Conservation (phyloP, 139 green algal species). For the Ostreobium quekettii region DNA sequence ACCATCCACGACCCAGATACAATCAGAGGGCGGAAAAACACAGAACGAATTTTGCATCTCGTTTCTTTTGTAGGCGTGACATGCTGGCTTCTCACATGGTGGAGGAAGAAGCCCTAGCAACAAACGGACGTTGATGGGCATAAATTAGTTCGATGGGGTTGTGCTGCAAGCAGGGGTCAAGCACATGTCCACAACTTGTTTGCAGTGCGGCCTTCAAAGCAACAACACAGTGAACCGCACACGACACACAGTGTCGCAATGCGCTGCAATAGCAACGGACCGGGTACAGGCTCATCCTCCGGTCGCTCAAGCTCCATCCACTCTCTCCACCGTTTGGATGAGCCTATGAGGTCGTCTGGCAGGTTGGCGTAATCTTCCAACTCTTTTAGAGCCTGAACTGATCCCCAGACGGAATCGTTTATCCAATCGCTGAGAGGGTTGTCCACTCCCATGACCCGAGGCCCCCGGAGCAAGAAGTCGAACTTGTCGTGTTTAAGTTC, state of each 20-base stretch:
- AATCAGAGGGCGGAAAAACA: too few species aligned
- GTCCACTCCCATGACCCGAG: conserved; percentile 49
- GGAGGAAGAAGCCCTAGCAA: too few species aligned
- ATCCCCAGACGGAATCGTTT: conserved; percentile 41
- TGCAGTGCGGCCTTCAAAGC: background rate
- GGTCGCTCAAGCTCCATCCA: conserved; percentile 82
- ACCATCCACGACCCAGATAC: too few species aligned
- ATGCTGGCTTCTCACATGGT: too few species aligned
- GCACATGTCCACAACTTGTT: too few species aligned
- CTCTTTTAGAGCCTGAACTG: conserved; percentile 56
- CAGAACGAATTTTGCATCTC: too few species aligned
- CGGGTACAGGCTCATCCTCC: conserved; percentile 81
- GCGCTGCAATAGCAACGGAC: too few species aligned
- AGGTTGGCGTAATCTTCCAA: conserved; percentile 73
- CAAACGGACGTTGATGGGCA: too few species aligned
- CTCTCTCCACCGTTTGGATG: conserved; percentile 79
- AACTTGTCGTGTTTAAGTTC: conserved; percentile 67
- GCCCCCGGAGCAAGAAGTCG: conserved; percentile 72
- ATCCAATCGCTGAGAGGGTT: conserved; percentile 81
- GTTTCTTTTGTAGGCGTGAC: too few species aligned
- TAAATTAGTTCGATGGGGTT: too few species aligned
- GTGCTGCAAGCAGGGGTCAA: too few species aligned
- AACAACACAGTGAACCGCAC: background rate
- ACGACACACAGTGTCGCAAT: too few species aligned
- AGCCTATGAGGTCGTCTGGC: conserved; percentile 73